Evolutionary conservation across 306 rosid species (phyloP), one percentile per base, ranked within the genome.

Genomic region (Inga leiocalycina): DNA sequence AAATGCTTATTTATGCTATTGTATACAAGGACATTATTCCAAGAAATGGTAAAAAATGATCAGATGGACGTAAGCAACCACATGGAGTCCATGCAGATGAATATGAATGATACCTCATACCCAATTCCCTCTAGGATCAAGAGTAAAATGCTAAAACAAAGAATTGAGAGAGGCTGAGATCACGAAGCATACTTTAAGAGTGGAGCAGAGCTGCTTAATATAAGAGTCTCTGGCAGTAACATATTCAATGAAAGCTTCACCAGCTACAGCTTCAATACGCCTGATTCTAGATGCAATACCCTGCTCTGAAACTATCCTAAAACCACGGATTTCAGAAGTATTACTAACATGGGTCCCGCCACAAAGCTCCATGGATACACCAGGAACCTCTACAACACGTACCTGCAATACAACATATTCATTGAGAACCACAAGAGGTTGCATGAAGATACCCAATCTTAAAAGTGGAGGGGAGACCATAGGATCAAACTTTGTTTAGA

Each of bases 211-310:
- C 69, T 88, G 91, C 83, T 84, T 93, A 91, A 93, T 89, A 82
- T 91, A 91, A 81, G 83, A 87, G 80, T 95, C 99, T 80, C 99
- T 89, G 79, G 89, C 86, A 88, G 87, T 91, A 82, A 92, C 92
- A 74, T 95, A 93, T 80, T 95, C 97, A 78, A 95, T 88, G 82
- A 90, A 95, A 69, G 98, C 94, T 73, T 93, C 99, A 81, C 99
- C 99, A 35, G 99, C 98, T 74, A 96, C 97, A 24, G 99, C 97
- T 89, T 96, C 99, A 72, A 96, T 96, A 62, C 98, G 94, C 79
- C 99, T 88, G 80, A 96, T 81, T 73, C 99, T 98, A 85, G 98
- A 93, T 80, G 99, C 99, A 72, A 96, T 87, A 43, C 98, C 99
- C 87, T 92, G 98, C 88, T 96, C 99, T 70, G 97, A 91, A 35